Evolutionary conservation across 257 asterid species (phyloP).

Genomic region (Rhazya stricta): DNA sequence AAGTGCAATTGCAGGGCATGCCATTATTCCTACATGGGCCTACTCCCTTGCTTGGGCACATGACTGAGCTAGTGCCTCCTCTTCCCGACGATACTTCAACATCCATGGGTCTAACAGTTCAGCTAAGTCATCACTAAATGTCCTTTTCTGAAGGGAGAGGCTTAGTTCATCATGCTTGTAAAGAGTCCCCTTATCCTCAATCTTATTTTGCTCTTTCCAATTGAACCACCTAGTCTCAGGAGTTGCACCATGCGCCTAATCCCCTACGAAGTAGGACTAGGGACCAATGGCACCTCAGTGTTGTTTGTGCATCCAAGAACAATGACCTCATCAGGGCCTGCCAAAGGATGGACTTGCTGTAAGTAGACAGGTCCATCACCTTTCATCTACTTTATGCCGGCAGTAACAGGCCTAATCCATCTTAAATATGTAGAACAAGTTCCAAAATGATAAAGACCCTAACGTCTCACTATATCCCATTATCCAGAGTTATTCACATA

Average conservation of each 20-base stretch:
- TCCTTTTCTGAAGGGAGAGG: not conserved
- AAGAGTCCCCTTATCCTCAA: not conserved
- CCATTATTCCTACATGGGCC: not conserved
- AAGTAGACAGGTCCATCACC: not conserved
- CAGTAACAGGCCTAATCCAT: not conserved
- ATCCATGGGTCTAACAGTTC: not conserved
- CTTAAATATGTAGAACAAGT: not conserved
- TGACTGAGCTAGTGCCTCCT: not conserved
- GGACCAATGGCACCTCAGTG: not conserved
- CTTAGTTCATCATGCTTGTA: not conserved
- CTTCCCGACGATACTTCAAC: not conserved
- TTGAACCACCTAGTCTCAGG: too few relatives aligned
- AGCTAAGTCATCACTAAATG: not conserved
- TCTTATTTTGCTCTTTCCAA: not conserved
- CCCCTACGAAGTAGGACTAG: not conserved
- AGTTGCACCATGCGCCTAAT: not conserved
- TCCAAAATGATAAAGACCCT: not conserved
- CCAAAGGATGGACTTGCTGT: not conserved
- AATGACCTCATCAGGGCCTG: not conserved
- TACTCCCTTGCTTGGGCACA: too few relatives aligned
- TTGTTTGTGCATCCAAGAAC: not conserved
- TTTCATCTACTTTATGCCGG: not conserved
- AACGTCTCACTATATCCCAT: not conserved
- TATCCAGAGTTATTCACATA: not conserved
- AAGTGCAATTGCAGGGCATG: not conserved